A percentile compares a stretch with the other conserved stretches of the same genome.
These are phyloP conservation scores for Eucalyptus dawsonii DNA, from an alignment of 345 rosid genomes.

Conservation along the genomic window DNA sequence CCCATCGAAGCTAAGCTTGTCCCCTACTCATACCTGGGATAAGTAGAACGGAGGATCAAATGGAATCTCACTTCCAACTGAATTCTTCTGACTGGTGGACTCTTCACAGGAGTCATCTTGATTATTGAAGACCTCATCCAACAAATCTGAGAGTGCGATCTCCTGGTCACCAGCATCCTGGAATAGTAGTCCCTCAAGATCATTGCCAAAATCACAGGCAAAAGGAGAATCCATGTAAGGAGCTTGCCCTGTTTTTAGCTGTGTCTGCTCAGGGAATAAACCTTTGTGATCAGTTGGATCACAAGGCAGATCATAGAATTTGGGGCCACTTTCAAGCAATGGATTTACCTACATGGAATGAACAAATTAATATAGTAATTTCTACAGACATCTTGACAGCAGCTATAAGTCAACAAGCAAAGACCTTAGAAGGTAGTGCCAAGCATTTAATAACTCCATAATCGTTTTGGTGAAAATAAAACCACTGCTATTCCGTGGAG, in stretches of 20 bases:
- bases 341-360: conserved; percentile 23
- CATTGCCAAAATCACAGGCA: conserved; percentile 63
- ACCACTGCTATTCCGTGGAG: not conserved
- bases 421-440: not conserved
- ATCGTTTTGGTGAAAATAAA: not conserved
- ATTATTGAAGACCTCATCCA: conserved; percentile 39
- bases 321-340: not conserved
- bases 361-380: not conserved
- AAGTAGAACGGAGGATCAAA: not conserved
- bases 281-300: conserved; percentile 26
- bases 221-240: conserved; percentile 38
- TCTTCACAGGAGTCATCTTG: conserved; percentile 31
- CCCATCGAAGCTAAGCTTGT: not conserved
- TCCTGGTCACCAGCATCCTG: conserved; percentile 53
- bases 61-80: conserved; percentile 10
- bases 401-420: not conserved
- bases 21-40: not conserved
- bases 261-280: conserved; percentile 23
- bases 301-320: conserved; percentile 4
- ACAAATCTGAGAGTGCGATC: conserved; percentile 27
- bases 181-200: conserved; percentile 21
- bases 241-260: not conserved
- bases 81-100: conserved; percentile 16
- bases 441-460: not conserved
- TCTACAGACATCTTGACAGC: not conserved